A percentile compares a stretch with the other conserved stretches of the same genome.
Evolutionary conservation across 257 asterid species (phyloP).

Genomic region (Solanum tacnaense): DNA sequence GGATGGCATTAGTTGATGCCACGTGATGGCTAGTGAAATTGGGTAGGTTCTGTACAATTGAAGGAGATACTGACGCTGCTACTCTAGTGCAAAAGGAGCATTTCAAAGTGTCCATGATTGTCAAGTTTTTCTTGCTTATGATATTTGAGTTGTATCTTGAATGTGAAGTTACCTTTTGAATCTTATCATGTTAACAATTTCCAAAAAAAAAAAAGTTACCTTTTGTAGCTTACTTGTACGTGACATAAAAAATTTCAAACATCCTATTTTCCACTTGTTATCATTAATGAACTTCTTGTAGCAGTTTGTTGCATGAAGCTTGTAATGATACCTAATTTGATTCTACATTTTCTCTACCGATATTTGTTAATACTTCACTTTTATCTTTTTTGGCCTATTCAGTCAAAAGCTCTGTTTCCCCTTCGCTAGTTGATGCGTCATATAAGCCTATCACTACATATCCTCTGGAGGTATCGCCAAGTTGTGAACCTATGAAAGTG

Average conservation of each 20-base stretch:
- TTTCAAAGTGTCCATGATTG: background rate
- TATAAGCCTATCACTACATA: slow-evolving; percentile 20
- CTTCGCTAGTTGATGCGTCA: slow-evolving; percentile 13
- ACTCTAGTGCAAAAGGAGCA: background rate
- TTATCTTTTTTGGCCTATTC: slow-evolving; percentile 1
- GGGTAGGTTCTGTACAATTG: background rate
- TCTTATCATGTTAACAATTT: background rate
- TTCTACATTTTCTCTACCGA: background rate
- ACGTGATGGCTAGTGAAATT: background rate
- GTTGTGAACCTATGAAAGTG: slow-evolving; percentile 28
- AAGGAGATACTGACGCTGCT: background rate
- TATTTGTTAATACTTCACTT: background rate
- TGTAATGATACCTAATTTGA: background rate
- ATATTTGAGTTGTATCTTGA: background rate
- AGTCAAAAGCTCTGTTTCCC: slow-evolving; percentile 10
- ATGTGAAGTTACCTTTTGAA: background rate
- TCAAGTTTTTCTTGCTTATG: background rate
- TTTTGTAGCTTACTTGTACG: background rate
- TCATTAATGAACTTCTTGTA: background rate
- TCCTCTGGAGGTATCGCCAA: slow-evolving; percentile 27
- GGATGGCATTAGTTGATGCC: background rate
- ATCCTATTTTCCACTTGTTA: background rate
- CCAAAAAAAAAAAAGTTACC: background rate
- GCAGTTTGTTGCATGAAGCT: background rate
- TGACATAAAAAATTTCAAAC: background rate